Evolutionary conservation across 306 rosid species (phyloP), one percentile per base, ranked within the genome.

Genomic region (Cyclanthera cordifolia): DNA sequence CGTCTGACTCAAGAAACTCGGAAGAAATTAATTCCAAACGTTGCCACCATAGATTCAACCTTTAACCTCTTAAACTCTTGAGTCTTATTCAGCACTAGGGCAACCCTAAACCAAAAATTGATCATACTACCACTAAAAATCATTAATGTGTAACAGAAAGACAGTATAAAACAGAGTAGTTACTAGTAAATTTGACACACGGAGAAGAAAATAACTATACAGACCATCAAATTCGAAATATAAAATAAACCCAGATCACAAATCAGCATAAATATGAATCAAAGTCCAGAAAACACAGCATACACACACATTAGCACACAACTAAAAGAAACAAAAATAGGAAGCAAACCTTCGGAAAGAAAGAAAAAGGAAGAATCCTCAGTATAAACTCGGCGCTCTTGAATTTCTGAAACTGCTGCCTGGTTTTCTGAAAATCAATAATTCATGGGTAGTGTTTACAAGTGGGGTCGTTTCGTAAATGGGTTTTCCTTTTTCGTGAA

Each of bases 301-400:
- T 2, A 34, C 48, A 48, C 37, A 48, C 37, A 20, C n/a, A 67
- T 2, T 20, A 12, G 5, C n/a, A 48, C 27, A 67, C 1, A 9
- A 9, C 30, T 27, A 0, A 17, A 27, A 67, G 17, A 49, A 17
- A 17, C 39, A 8, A 67, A 67, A 67, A 49, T 3, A 48, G 72
- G 15, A 49, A 67, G n/a, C 37, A 68, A 50, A 68, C 72, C 72
- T 50, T 48, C n/a, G 11, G 25, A 9, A 68, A 50, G 65, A 30
- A 68, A 68, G 72, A 51, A 68, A 13, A 13, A 28, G 30, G 72
- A 51, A 68, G 45, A 41, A 46, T 23, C 24, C 37, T 23, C 52
- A 19, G 50, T 43, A 45, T 3, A 14, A 21, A 63, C 12, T 41
- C 5, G 2, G 30, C 9, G 10, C 4, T 63, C 13, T 41, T 20